A percentile compares a stretch with the other conserved stretches of the same genome.
phyloP scores from a whole-genome alignment of 2,329 filamentous ascomycete species.

The Colletotrichum plurivorum region DNA sequence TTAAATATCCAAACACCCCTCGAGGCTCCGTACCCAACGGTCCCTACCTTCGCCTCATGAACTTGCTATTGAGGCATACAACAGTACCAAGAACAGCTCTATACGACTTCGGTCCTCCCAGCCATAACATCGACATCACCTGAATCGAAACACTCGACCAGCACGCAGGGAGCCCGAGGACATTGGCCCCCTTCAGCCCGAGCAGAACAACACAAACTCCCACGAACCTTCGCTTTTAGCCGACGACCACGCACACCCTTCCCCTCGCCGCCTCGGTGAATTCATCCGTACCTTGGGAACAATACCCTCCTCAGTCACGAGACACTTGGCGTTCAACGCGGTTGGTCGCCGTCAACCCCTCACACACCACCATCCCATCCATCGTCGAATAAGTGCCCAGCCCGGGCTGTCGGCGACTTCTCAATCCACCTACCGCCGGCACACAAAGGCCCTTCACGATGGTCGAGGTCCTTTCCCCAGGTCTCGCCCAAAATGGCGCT shows the following conservation, averaged over 20 bases:
- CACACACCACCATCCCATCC: slow-evolving; percentile 16
- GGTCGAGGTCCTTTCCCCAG: slow-evolving; percentile 50
- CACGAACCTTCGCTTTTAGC: slow-evolving; percentile 8
- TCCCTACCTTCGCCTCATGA: slow-evolving; percentile 49
- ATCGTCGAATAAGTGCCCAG: slow-evolving; percentile 22
- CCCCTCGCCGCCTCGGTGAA: slow-evolving; percentile 20
- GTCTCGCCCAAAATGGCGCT: slow-evolving; percentile 40
- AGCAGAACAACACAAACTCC: slow-evolving; percentile 7
- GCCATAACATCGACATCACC: slow-evolving; percentile 24
- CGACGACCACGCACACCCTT: slow-evolving; percentile 3
- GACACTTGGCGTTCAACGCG: slow-evolving; percentile 13
- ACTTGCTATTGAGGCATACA: slow-evolving; percentile 57
- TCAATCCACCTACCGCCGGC: neutral
- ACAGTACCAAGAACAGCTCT: slow-evolving; percentile 4
- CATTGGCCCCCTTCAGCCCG: neutral
- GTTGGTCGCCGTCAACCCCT: slow-evolving; percentile 17
- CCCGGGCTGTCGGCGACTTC: slow-evolving; percentile 19
- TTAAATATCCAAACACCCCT: slow-evolving; percentile 32
- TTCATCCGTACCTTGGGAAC: slow-evolving; percentile 6
- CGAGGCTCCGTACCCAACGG: slow-evolving; percentile 29
- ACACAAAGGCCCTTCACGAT: slow-evolving; percentile 43
- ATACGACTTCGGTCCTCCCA: slow-evolving; percentile 46
- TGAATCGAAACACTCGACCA: slow-evolving; percentile 19
- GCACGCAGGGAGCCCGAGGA: slow-evolving; percentile 4
- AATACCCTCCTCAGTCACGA: slow-evolving; percentile 2